Base-by-base conservation (phyloP, 2,329 filamentous ascomycete genomes). In the Colletotrichum spinosum region DNA sequence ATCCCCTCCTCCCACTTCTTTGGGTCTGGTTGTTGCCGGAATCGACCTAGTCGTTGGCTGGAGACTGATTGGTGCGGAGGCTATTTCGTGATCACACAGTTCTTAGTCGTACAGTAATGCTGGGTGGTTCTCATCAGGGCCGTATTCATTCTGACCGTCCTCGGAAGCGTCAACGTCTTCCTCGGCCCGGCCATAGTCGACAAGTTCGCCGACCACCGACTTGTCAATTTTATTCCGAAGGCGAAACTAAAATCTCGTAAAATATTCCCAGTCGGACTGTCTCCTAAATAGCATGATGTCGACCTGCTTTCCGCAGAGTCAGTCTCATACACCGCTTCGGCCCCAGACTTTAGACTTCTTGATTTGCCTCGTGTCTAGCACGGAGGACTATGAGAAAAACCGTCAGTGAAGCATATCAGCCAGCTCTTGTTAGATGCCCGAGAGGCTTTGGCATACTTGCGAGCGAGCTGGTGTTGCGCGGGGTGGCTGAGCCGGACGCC, bases 151-250 rank as follows among this genome's bases (percentile, higher is more conserved):
- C 63, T 68, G 33, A 69, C 67, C 7, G 71, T 73, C 59, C 54
- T 73, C 12, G 67, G 68, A 9, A 72, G 70, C 33, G 72, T 73
- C 50, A 60, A 68, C 42, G 70, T 78, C 46, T 78, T 78, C 68
- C 68, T 78, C 17, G 74, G 75, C 33, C 73, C 74, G 2, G 65
- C 76, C 25, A 74, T 74, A 25, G 76, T 73, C 3, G 71, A 77
- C 10, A 76, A 77, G 73, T 72, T 75, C 34, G 60, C 70, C 25
- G 75, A 77, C 64, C 72, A 72, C 70, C 25, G 25, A 25, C 25
- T 5, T 25, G 3, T 25, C 25, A 25, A 5, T 25, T 25, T 5
- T 5, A 25, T 4, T 25, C 25, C 25, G 2, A 4, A 25, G 25
- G 25, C 25, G 4, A 25, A 25, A 5, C 4, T 25, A 1, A 25